These are phyloP conservation scores for Phialophora verrucosa DNA, from an alignment of 2,329 filamentous ascomycete species.

Conservation along the genomic window DNA sequence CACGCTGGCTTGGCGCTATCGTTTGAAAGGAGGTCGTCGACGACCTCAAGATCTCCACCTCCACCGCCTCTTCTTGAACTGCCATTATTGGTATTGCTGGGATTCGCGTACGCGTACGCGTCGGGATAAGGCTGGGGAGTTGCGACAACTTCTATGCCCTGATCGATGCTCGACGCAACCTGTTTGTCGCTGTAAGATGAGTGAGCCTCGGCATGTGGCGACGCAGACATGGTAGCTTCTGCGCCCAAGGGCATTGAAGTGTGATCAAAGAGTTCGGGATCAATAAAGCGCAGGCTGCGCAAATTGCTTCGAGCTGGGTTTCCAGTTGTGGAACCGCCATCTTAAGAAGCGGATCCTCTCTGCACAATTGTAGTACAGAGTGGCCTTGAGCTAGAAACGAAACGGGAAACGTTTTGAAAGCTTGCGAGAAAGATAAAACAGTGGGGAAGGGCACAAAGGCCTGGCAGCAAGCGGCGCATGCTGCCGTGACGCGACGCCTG, in stretches of 20 bases:
- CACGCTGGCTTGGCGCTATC: conserved; percentile 6
- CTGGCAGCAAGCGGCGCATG: neutral
- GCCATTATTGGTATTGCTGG: conserved; percentile 13
- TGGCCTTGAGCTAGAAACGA: neutral
- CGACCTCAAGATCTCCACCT: conserved; percentile 3
- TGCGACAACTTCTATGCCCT: conserved; percentile 15
- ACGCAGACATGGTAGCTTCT: neutral
- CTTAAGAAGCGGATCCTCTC: neutral
- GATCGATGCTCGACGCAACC: conserved; percentile 11
- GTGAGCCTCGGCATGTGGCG: neutral
- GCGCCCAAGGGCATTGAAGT: neutral
- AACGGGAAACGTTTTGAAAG: neutral
- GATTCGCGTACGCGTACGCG: conserved; percentile 12
- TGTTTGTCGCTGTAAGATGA: conserved; percentile 20
- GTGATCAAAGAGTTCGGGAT: neutral
- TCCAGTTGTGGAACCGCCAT: neutral
- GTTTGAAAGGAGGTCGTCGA: neutral
- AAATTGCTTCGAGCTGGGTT: neutral
- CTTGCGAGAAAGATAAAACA: neutral
- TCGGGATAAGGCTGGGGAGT: conserved; percentile 12
- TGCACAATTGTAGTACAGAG: neutral
- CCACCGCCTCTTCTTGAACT: conserved; percentile 1
- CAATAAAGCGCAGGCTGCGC: neutral
- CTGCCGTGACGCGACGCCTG: neutral
- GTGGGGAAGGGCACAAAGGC: neutral